Evolutionary conservation across 257 asterid species (phyloP).

Genomic region (Lycium barbarum): DNA sequence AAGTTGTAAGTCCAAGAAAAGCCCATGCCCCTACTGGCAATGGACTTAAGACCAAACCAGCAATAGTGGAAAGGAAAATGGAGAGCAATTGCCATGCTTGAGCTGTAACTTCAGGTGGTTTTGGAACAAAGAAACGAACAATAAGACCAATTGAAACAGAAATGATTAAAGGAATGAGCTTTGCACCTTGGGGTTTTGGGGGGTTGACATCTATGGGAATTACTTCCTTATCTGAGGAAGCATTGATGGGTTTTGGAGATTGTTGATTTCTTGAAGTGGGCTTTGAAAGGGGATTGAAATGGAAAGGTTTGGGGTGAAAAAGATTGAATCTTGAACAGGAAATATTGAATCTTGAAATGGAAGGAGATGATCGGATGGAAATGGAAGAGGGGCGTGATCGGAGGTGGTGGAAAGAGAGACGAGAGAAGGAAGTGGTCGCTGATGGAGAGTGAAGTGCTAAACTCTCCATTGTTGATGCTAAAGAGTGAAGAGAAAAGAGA

Average conservation of each 20-base stretch:
- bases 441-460: constrained; percentile 62
- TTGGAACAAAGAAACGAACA: constrained; percentile 74
- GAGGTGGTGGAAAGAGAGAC: constrained; percentile 50
- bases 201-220: constrained; percentile 33
- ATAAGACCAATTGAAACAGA: constrained; percentile 71
- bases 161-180: constrained; percentile 61
- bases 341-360: constrained; percentile 31
- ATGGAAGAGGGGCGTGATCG: constrained; percentile 42
- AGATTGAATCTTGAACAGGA: neutral
- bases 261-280: constrained; percentile 29
- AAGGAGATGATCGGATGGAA: constrained; percentile 34
- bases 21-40: constrained; percentile 99
- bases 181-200: constrained; percentile 62
- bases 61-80: constrained; percentile 82
- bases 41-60: constrained; percentile 86
- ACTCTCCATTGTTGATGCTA: constrained; percentile 64
- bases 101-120: constrained; percentile 72
- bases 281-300: constrained; percentile 31
- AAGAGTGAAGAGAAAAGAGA: constrained; percentile 4
- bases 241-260: constrained; percentile 17
- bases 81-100: constrained; percentile 92
- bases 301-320: constrained; percentile 35
- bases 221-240: constrained; percentile 37
- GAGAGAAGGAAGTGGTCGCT: constrained; percentile 55
- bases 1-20: constrained; percentile 75